Conservation (phyloP, 352 stramenopile species). For the Phytophthora pinifolia region DNA sequence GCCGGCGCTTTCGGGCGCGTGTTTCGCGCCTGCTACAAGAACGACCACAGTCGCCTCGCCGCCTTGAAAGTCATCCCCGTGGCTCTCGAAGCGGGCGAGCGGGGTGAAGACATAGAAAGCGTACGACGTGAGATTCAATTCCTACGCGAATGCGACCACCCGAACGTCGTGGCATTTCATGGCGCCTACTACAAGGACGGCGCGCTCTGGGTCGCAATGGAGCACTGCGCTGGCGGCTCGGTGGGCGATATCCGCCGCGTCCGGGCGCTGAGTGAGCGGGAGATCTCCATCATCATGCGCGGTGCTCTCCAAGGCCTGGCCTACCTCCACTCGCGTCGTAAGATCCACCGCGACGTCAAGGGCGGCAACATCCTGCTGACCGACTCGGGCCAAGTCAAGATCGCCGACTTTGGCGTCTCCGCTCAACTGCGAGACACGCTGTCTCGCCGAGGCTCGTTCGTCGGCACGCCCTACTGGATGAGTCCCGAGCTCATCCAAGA, state of each 20-base stretch:
- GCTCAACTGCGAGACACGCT: constrained; percentile 58
- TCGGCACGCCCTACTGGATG: constrained; percentile 95
- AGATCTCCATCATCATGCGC: constrained; percentile 81
- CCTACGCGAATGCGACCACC: constrained; percentile 69
- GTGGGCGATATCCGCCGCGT: constrained; percentile 69
- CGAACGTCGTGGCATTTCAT: constrained; percentile 78
- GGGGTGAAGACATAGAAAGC: constrained; percentile 69
- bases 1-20: constrained; percentile 69
- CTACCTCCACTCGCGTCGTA: constrained; percentile 84
- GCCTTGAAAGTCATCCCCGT: constrained; percentile 80
- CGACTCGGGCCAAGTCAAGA: constrained; percentile 91
- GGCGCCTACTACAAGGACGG: constrained; percentile 83
- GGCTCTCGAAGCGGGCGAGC: constrained; percentile 56
- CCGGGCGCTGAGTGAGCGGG: constrained; percentile 50
- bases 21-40: constrained; percentile 60
- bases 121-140: constrained; percentile 75
- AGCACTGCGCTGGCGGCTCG: constrained; percentile 86
- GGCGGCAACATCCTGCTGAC: constrained; percentile 96
- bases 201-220: constrained; percentile 89
- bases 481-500: constrained; percentile 93
- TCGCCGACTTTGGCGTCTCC: constrained; percentile 93
- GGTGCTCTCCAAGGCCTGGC: constrained; percentile 76
- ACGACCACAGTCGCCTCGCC: constrained; percentile 37
- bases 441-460: constrained; percentile 69
- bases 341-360: constrained; percentile 94